phyloP scores from a whole-genome alignment of 768 basidiomycete species.

The Amanita thiersii region DNA sequence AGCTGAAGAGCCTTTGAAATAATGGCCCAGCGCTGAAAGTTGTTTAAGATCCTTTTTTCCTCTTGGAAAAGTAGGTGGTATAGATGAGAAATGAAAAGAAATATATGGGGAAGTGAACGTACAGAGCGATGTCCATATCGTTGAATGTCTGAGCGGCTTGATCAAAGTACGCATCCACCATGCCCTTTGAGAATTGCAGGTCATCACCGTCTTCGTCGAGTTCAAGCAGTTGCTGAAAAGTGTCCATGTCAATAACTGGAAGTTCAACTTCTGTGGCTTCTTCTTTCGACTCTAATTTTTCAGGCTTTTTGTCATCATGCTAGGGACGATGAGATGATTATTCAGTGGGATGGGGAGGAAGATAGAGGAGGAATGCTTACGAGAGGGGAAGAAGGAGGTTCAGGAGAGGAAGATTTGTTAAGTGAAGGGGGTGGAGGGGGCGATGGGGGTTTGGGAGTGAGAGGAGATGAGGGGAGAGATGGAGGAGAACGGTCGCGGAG shows the following conservation, averaged over 20 bases:
- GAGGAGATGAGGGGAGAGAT: not conserved
- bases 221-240: conserved; percentile 82
- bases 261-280: conserved; percentile 1
- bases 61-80: conserved; percentile 28
- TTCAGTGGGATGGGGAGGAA: not conserved
- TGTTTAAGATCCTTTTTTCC: conserved; percentile 47
- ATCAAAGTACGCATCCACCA: conserved; percentile 73
- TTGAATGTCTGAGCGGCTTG: conserved; percentile 75
- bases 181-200: conserved; percentile 67
- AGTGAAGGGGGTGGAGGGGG: conserved; percentile 1
- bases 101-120: conserved; percentile 24
- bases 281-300: conserved; percentile 1
- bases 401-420: not conserved
- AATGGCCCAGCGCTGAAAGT: conserved; percentile 81
- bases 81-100: conserved; percentile 8
- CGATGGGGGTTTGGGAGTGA: not conserved
- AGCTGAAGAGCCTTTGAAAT: conserved; percentile 95
- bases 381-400: not conserved
- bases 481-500: too few species aligned
- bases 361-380: not conserved
- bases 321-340: too few species aligned
- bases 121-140: conserved; percentile 77
- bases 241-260: conserved; percentile 64
- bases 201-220: conserved; percentile 75
- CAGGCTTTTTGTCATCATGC: conserved; percentile 1